These are phyloP conservation scores for Pseudofabraea citricarpa DNA, from an alignment of 2,329 filamentous ascomycete species.

Conservation along the genomic window DNA sequence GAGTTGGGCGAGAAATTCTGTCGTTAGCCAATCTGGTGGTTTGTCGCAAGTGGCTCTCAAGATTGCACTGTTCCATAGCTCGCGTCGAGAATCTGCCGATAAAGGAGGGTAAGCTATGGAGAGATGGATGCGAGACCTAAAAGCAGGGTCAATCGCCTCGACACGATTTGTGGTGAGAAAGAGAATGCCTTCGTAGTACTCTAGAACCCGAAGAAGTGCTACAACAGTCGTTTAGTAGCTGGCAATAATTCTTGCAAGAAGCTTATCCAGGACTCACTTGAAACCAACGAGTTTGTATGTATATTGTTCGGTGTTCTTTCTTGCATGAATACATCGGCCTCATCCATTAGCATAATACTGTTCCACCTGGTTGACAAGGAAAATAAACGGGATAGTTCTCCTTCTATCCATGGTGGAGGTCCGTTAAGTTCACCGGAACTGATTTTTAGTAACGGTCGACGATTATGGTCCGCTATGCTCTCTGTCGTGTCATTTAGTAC, in stretches of 20 bases:
- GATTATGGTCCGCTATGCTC: slow-evolving; percentile 45
- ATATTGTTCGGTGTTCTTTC: neutral
- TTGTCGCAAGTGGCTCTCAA: neutral
- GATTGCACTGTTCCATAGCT: neutral
- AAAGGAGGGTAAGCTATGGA: slow-evolving; percentile 17
- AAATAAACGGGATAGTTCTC: slow-evolving; percentile 30
- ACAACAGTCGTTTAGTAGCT: neutral
- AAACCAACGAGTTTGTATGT: neutral
- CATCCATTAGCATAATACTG: neutral
- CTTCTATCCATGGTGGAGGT: neutral
- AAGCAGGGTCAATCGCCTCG: slow-evolving; percentile 29
- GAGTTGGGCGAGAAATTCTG: neutral
- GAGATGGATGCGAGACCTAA: slow-evolving; percentile 28
- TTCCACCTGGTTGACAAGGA: slow-evolving; percentile 29
- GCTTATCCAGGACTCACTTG: slow-evolving; percentile 2
- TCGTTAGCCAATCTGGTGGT: neutral
- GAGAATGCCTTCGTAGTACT: slow-evolving; percentile 34
- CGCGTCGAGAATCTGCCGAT: neutral
- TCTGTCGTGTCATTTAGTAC: slow-evolving; percentile 33
- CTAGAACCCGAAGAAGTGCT: slow-evolving; percentile 31
- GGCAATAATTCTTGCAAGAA: neutral
- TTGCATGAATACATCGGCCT: slow-evolving; percentile 1
- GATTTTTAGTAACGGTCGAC: slow-evolving; percentile 43
- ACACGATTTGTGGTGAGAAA: slow-evolving; percentile 35
- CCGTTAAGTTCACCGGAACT: slow-evolving; percentile 63